A percentile compares a stretch with the other conserved stretches of the same genome.
Conservation (phyloP, 2,329 filamentous ascomycete species). For the Fusarium equiseti region DNA sequence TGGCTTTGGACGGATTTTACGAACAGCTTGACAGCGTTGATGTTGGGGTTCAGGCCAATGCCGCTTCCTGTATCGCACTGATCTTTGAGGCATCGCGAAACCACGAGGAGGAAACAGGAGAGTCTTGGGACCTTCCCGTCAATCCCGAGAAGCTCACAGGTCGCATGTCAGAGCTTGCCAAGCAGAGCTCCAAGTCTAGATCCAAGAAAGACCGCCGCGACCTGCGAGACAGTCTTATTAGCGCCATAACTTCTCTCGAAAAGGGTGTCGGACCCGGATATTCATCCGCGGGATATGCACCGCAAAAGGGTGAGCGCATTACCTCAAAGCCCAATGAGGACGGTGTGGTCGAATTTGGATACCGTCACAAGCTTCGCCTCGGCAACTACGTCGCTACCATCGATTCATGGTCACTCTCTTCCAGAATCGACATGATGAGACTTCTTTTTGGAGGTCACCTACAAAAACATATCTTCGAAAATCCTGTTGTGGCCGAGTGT, state of each 20-base stretch:
- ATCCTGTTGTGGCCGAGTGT: constrained; percentile 55
- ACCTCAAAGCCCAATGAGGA: constrained; percentile 57
- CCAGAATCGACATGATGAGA: constrained; percentile 62
- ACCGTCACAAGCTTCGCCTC: constrained; percentile 64
- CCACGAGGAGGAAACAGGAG: constrained; percentile 62
- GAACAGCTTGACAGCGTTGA: constrained; percentile 86
- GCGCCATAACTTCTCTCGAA: constrained; percentile 67
- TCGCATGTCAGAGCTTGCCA: constrained; percentile 62
- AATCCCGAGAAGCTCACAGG: constrained; percentile 63
- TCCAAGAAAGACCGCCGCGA: constrained; percentile 63
- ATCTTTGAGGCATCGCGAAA: constrained; percentile 78
- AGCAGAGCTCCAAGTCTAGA: constrained; percentile 61
- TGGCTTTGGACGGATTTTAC: constrained; percentile 82
- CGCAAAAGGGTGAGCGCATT: constrained; percentile 58
- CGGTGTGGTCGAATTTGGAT: constrained; percentile 63
- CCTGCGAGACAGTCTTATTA: constrained; percentile 62
- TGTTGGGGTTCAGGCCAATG: constrained; percentile 78
- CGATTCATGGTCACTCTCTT: constrained; percentile 64
- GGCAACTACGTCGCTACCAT: constrained; percentile 60
- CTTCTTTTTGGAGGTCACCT: constrained; percentile 61
- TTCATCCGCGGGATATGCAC: constrained; percentile 60
- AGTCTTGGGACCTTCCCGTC: constrained; percentile 63
- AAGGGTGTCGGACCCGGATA: constrained; percentile 66
- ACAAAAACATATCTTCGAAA: constrained; percentile 54
- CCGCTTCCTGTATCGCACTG: constrained; percentile 84